Percentiles rank a stretch among this genome's conserved stretches.
Evolutionary conservation across 768 basidiomycete species (phyloP).

Genomic region (Pleurotus sapidus): DNA sequence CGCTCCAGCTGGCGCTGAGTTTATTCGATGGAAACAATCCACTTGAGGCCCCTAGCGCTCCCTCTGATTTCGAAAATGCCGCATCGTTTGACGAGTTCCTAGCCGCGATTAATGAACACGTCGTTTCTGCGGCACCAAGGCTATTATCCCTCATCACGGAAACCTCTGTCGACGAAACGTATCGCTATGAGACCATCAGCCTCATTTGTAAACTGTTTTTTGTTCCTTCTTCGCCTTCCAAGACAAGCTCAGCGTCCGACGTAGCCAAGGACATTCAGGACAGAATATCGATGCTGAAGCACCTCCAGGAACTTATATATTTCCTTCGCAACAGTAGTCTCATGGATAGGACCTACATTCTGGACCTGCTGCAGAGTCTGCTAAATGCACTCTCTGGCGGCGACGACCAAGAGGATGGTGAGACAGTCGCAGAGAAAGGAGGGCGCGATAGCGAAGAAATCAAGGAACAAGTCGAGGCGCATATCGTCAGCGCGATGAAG

Average conservation of each 20-base stretch:
- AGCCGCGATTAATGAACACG: not conserved
- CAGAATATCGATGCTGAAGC: constrained; percentile 3
- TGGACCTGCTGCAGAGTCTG: constrained; percentile 6
- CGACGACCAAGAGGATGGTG: not conserved
- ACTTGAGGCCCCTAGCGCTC: not conserved
- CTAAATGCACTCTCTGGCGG: not conserved
- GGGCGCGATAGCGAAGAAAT: not conserved
- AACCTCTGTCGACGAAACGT: not conserved
- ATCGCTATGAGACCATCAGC: not conserved
- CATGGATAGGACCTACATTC: constrained; percentile 7
- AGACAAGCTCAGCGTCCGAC: not conserved
- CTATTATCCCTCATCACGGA: not conserved
- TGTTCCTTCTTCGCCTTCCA: not conserved
- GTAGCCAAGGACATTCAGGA: not conserved
- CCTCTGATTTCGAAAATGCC: not conserved
- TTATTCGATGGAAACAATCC: not conserved
- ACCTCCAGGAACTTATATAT: constrained; percentile 9
- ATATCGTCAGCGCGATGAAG: constrained; percentile 7
- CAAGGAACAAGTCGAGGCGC: not conserved
- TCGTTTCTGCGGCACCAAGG: not conserved
- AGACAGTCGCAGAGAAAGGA: not conserved
- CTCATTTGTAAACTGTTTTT: not conserved
- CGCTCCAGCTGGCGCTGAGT: not conserved
- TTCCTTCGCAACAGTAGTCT: constrained; percentile 8
- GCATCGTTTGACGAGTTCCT: not conserved